Conservation (phyloP, 2,329 filamentous ascomycete species). For the Cladobotryum mycophilum region DNA sequence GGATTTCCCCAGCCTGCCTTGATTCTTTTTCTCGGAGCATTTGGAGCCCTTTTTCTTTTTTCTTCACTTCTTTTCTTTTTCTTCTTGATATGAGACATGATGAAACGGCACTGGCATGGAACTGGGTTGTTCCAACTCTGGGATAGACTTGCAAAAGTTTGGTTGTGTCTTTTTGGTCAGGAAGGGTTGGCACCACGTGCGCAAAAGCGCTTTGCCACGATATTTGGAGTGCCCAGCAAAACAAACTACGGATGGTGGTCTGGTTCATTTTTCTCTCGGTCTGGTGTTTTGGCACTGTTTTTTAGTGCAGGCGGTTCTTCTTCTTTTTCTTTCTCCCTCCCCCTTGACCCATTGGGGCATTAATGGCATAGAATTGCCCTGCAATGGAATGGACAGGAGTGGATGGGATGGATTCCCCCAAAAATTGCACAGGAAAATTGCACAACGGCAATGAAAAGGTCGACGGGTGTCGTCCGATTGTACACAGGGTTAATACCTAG, state of each 20-base stretch:
- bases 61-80: neutral
- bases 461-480: neutral
- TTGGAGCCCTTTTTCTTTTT: neutral
- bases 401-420: neutral
- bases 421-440: neutral
- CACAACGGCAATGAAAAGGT: neutral
- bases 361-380: neutral
- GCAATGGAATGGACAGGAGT: neutral
- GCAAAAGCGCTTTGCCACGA: slow-evolving; percentile 2
- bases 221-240: neutral
- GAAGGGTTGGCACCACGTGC: neutral
- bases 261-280: neutral
- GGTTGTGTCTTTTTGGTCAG: slow-evolving; percentile 3
- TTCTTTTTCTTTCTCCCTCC: neutral
- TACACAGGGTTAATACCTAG: neutral
- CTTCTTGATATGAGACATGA: slow-evolving; percentile 10
- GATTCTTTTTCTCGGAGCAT: too few species aligned
- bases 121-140: neutral
- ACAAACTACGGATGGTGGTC: neutral
- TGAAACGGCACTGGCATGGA: slow-evolving; percentile 5
- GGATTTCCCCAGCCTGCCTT: too few species aligned
- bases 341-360: neutral
- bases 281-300: neutral
- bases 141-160: slow-evolving; percentile 2
- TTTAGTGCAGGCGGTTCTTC: neutral